Evolutionary conservation across 495 filamentous ascomycete genomes (phyloP), one percentile per base, ranked within the genome.

Genomic region (Xanthoparmelia taractica): DNA sequence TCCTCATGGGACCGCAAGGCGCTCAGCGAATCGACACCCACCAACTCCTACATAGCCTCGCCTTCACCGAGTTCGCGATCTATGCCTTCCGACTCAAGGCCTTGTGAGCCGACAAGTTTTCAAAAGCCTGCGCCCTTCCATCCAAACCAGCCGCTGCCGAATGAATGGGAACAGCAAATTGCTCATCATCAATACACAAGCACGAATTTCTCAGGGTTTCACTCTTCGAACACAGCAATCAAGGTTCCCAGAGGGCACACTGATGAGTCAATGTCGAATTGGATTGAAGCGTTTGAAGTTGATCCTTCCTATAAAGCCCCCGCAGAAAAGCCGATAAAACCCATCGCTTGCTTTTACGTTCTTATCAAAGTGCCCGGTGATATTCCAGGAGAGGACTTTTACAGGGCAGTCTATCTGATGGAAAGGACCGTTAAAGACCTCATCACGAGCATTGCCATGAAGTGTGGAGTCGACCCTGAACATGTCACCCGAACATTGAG

Each of bases 281-380:
- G 86, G 85, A 92, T 98, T 62, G 93, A 99, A 71, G 92, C 91
- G 1, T 75, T 96, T 10, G 94, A 88, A 45, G 90, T 97, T 33
- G 95, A 99, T 73, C 79, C 85, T 15, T 78, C 81, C 0, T 99
- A 99, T 71, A 83, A 87, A 60, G 88, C 94, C 38, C 93, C 94
- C 5, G 74, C 80, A 10, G 89, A 96, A 65, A 82, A 80, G 54
- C 74, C 80, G 4, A 74, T 82, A 23, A 95, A 91, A 71, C 86
- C 87, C 47, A 84, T 96, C 59, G 95, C 94, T 58, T 96, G 91
- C 75, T 90, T 97, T 73, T 97, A 95, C 71, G 76, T 96, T 41
- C 82, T 84, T 27, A 85, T 85, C 43, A 76, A 78, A 31, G 71
- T 82, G n/a, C 74, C 76, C 23, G 75, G 79, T 17, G 77, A 78